phyloP scores from a whole-genome alignment of 345 rosid genomes.

The Leavenworthia alabamica region DNA sequence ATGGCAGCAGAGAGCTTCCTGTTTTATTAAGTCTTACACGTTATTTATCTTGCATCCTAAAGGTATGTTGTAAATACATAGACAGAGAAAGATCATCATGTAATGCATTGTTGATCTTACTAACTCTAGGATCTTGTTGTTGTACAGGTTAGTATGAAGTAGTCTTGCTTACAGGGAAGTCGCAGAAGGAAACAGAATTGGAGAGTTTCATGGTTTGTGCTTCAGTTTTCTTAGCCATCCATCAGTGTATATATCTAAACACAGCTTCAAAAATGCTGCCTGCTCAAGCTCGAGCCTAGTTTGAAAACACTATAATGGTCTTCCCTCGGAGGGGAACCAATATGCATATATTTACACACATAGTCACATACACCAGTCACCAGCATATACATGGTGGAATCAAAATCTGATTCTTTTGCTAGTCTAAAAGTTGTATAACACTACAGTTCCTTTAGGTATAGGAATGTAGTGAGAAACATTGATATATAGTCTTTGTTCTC shows the following conservation, averaged over 20 bases:
- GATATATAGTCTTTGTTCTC: conserved; percentile 19
- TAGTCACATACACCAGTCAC: conserved; percentile 22
- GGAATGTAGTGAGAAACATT: conserved; percentile 25
- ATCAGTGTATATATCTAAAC: conserved; percentile 25
- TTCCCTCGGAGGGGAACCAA: conserved; percentile 7
- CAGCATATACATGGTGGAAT: conserved; percentile 29
- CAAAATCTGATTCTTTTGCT: conserved; percentile 33
- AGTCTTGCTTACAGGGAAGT: conserved; percentile 20
- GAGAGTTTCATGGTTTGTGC: conserved; percentile 24
- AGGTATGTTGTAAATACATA: too few relatives aligned
- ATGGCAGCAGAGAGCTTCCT: conserved; percentile 21
- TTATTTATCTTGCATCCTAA: conserved; percentile 25
- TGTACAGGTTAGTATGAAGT: conserved; percentile 16
- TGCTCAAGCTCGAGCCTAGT: conserved; percentile 22
- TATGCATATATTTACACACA: conserved; percentile 20
- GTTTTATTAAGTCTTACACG: conserved; percentile 27
- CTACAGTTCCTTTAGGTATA: conserved; percentile 25
- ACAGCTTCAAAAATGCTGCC: conserved; percentile 8
- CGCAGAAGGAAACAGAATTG: conserved; percentile 14
- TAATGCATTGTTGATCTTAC: too few relatives aligned
- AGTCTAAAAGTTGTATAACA: conserved; percentile 5
- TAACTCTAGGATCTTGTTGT: too few relatives aligned
- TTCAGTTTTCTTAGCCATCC: conserved; percentile 14
- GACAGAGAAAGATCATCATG: too few relatives aligned
- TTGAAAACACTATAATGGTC: conserved; percentile 3